phyloP scores from a whole-genome alignment of 441 rosid species.

The Caryocar brasiliense region DNA sequence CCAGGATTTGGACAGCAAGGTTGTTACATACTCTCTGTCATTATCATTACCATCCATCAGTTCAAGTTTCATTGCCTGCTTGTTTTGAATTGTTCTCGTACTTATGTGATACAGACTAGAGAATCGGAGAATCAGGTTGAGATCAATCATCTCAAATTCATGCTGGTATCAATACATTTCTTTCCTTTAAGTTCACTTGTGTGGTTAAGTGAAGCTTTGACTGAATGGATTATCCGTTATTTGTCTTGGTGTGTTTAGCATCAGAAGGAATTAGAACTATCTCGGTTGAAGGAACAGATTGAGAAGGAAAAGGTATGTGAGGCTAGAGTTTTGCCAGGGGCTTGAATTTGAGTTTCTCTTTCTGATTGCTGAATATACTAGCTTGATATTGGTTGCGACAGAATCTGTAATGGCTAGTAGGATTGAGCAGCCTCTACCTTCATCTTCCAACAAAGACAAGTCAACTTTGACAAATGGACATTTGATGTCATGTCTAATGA shows the following conservation, averaged over 20 bases:
- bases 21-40: slow-evolving; percentile 9
- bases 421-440: too few species aligned
- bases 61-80: slow-evolving; percentile 5
- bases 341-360: not conserved
- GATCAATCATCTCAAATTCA: slow-evolving; percentile 48
- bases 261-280: slow-evolving; percentile 72
- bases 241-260: slow-evolving; percentile 37
- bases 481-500: too few species aligned
- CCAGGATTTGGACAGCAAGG: slow-evolving; percentile 42
- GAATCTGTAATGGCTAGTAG: too few species aligned
- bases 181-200: not conserved
- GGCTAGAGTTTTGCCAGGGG: slow-evolving; percentile 1
- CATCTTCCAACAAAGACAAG: too few species aligned
- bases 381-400: too few species aligned
- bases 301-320: slow-evolving; percentile 67
- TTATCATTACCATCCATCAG: not conserved
- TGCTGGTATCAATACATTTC: slow-evolving; percentile 49
- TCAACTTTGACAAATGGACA: too few species aligned
- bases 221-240: slow-evolving; percentile 6
- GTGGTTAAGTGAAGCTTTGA: not conserved
- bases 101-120: slow-evolving; percentile 32
- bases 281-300: slow-evolving; percentile 63
- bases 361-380: too few species aligned
- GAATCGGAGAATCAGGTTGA: slow-evolving; percentile 40
- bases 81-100: slow-evolving; percentile 12